Base-by-base conservation (phyloP, 371 early-diverging fungal genomes). In the Gilbertella persicaria region DNA sequence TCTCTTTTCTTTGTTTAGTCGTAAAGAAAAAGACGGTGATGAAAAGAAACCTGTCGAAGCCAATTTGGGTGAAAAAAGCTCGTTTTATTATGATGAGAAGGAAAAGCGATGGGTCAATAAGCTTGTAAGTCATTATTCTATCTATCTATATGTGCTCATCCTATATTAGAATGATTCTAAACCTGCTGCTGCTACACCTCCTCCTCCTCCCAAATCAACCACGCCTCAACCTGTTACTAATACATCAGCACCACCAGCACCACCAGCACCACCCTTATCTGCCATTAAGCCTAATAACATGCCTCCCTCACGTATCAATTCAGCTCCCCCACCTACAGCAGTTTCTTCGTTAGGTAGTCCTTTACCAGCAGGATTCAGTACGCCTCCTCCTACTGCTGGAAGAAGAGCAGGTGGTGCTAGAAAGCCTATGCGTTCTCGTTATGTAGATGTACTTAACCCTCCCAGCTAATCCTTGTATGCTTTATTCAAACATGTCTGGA, bases 81-180 rank as follows among this genome's bases (percentile, higher is more conserved):
- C 73, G 10, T 89, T 89, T 55, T 84, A 86, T 52, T 89, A 78
- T 62, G 90, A 89, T 41, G 82, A 82, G 13, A 81, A 78, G 25
- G 78, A 77, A 46, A 71, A 76, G 39, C 70, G 80, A 23, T 84
- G 84, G 84, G 72, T 84, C 33, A 81, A 81, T 57, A 81, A 77
- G 45, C 53, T 55, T 28, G 76, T 72, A 62, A 68, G 68, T 60
- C 23, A 4, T 20, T 29, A 46, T 23, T 13, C 12, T 3, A 28
- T 45, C 2, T 13, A 14, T 8, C 2, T 21, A 40, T 3, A 9
- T 5, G 19, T 12, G 23, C 13, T 23, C 21, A 6, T 16, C 28
- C 13, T 36, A 2, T 33, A 4, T 30, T 62, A 62, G 58, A 60
- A 60, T 39, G 57, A 65, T 44, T 24, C 45, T n/a, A 55, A 60